A percentile compares a stretch with the other conserved stretches of the same genome.
Evolutionary conservation across 1,284 basidiomycete species (phyloP).

Genomic region (Leccinum colubrinum): DNA sequence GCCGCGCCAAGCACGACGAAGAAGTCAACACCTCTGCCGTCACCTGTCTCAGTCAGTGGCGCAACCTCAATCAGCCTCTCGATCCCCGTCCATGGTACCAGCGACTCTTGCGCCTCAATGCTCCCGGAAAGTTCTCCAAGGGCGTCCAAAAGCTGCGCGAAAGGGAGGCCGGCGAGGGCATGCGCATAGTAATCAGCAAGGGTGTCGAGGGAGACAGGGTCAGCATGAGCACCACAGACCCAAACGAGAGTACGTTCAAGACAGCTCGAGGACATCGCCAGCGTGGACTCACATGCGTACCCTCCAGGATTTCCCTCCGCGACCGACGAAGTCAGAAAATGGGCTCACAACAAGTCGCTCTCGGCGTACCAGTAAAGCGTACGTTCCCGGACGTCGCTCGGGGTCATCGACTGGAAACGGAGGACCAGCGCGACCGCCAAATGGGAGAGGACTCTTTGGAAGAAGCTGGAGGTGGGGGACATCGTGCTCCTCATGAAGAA

Average conservation of each 20-base stretch:
- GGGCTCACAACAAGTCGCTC: constrained; percentile 30
- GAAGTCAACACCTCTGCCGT: constrained; percentile 90
- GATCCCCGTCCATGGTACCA: constrained; percentile 79
- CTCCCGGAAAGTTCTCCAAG: constrained; percentile 75
- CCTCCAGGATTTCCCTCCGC: constrained; percentile 41
- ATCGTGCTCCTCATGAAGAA: constrained; percentile 89
- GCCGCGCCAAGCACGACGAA: constrained; percentile 84
- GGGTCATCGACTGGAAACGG: constrained; percentile 77
- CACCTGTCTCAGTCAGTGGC: constrained; percentile 85
- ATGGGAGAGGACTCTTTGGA: constrained; percentile 98
- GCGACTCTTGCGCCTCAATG: constrained; percentile 63
- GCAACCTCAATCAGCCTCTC: constrained; percentile 84
- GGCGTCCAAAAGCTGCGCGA: constrained; percentile 87
- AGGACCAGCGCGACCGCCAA: constrained; percentile 69
- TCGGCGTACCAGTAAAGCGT: constrained; percentile 55
- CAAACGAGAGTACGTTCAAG: constrained; percentile 45
- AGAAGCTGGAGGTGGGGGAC: constrained; percentile 96
- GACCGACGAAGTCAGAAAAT: constrained; percentile 18
- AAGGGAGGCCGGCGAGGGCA: constrained; percentile 69
- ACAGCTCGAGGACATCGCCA: constrained; percentile 58
- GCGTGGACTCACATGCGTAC: constrained; percentile 57
- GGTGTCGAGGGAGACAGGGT: constrained; percentile 38
- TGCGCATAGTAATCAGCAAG: constrained; percentile 63
- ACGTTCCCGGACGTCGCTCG: constrained; percentile 51
- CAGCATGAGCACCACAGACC: constrained; percentile 40